Evolutionary conservation across 495 filamentous ascomycete species (phyloP), one percentile per base, ranked within the genome.

Genomic region (Entonaema liquescens): DNA sequence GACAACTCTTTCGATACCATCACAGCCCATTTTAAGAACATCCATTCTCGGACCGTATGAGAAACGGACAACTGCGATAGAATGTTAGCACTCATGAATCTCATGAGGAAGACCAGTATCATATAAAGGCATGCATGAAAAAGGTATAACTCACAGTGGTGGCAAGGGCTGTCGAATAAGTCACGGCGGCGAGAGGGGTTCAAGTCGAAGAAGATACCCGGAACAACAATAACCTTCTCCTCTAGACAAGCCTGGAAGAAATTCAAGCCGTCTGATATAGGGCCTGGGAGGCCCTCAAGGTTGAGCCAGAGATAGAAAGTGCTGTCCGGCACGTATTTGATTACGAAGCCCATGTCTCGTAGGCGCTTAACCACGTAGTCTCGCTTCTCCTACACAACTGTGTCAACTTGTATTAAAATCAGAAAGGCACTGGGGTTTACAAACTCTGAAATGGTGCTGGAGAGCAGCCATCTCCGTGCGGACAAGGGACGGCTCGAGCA

Each of bases 151-250:
- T 76, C 49, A 77, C 75, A 98, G 81, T 94, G 95, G 80, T 98
- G 95, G 79, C 95, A 98, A 54, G 95, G 95, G 52, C 89, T 92
- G 78, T 98, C 95, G 73, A 98, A 98, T 53, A 98, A 80, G 80
- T 98, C 95, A 66, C 95, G 83, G 60, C 95, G 83, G 76, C 91
- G 90, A n/a, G 90, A 89, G 12, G 95, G 95, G 81, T 98, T 98
- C 73, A 98, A 78, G 74, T 98, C 91, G 70, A 93, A 92, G 79
- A 93, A 93, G 77, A 98, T 98, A 50, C 95, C 95, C 0, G 95
- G 94, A 0, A 97, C 95, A 2, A 97, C 93, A 72, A 97, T 97
- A 65, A 95, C 92, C 84, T 95, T 95, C 85, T 97, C 92, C 70
- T 91, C 86, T 40, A 98, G 80, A 72, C 95, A 94, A 28, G 92